phyloP scores from a whole-genome alignment of 768 basidiomycete species.

The Psilocybe subaeruginosa region DNA sequence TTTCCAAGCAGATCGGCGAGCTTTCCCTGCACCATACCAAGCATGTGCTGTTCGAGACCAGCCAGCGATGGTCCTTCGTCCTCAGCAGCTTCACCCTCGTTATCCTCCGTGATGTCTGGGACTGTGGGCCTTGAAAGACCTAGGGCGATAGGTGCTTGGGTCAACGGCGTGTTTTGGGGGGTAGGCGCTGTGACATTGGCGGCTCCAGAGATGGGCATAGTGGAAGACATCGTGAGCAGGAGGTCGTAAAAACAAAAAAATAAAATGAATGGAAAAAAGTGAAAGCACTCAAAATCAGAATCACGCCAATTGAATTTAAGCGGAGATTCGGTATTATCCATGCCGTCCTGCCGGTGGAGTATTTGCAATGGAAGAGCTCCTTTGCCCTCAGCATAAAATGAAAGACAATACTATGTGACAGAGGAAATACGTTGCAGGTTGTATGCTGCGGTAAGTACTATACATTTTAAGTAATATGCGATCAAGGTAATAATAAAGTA shows the following conservation, averaged over 20 bases:
- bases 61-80: constrained; percentile 39
- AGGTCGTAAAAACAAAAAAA: neutral
- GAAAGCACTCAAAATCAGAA: neutral
- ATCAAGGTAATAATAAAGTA: too few species aligned
- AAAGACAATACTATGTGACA: too few species aligned
- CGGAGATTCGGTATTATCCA: neutral
- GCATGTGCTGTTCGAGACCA: constrained; percentile 63
- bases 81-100: constrained; percentile 62
- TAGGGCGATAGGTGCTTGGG: constrained; percentile 74
- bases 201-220: constrained; percentile 60
- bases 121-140: constrained; percentile 88
- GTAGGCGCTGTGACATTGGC: constrained; percentile 82
- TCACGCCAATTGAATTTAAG: neutral
- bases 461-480: too few species aligned
- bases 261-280: neutral
- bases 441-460: too few species aligned
- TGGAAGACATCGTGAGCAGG: constrained; percentile 59
- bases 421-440: too few species aligned
- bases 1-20: constrained; percentile 85
- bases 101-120: constrained; percentile 85
- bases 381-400: too few species aligned
- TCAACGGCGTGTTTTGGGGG: constrained; percentile 90
- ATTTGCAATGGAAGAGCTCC: neutral
- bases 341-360: neutral
- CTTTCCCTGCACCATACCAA: constrained; percentile 87